Conservation (phyloP, 2,329 filamentous ascomycete species). For the Diaporthe ampelina region DNA sequence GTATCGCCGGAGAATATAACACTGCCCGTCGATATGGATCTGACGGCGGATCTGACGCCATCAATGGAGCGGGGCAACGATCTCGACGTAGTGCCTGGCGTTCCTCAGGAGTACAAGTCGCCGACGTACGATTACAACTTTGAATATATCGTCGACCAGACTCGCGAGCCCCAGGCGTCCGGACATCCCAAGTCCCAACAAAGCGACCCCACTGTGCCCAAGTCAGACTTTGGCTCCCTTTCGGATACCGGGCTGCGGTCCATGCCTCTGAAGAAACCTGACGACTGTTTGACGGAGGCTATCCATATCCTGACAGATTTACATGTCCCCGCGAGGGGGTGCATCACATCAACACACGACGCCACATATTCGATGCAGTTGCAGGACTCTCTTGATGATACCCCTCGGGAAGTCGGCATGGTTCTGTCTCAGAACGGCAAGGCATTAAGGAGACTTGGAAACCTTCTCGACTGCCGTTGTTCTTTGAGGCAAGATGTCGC, state of each 20-base stretch:
- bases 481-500: constrained; percentile 4
- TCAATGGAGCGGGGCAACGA: constrained; percentile 4
- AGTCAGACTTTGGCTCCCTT: background rate
- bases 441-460: constrained; percentile 1
- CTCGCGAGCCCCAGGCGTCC: background rate
- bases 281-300: constrained; percentile 9
- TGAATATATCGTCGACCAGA: background rate
- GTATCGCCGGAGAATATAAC: background rate
- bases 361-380: constrained; percentile 9
- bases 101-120: constrained; percentile 6
- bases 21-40: constrained; percentile 1
- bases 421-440: constrained; percentile 12
- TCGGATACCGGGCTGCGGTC: background rate
- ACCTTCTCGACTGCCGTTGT: constrained; percentile 11
- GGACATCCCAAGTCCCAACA: constrained; percentile 1
- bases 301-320: constrained; percentile 7
- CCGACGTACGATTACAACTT: constrained; percentile 13
- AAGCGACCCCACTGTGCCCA: background rate
- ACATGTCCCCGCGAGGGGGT: background rate
- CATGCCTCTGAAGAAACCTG: background rate
- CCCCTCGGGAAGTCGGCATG: constrained; percentile 4
- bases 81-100: background rate
- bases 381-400: constrained; percentile 4
- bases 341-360: constrained; percentile 5
- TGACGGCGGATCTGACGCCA: background rate